Conservation (phyloP, 805 yeast genomes). For the Metschnikowia aberdeeniae region DNA sequence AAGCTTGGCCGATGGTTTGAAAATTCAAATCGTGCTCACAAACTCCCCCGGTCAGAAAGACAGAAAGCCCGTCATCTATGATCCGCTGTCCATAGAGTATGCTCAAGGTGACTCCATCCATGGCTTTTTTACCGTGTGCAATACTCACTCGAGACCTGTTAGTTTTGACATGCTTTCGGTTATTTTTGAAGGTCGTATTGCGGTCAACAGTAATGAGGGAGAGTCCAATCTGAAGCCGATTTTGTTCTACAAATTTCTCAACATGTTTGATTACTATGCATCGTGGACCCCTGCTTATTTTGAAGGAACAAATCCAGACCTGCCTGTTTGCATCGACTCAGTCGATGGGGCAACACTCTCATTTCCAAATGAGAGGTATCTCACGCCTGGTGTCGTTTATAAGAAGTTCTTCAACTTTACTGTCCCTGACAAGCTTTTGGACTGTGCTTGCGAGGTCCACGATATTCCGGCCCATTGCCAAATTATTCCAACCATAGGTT, state of each 20-base stretch:
- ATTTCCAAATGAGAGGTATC: constrained; percentile 23
- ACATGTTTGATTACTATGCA: constrained; percentile 29
- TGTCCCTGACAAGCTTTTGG: constrained; percentile 31
- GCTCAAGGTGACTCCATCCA: constrained; percentile 26
- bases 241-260: constrained; percentile 26
- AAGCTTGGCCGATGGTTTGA: constrained; percentile 17
- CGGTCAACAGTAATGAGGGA: constrained; percentile 19
- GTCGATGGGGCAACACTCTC: constrained; percentile 27
- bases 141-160: constrained; percentile 16
- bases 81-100: constrained; percentile 23
- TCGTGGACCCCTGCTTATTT: constrained; percentile 28
- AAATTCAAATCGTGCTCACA: constrained; percentile 20
- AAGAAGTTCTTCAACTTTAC: constrained; percentile 38
- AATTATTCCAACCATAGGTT: constrained; percentile 24
- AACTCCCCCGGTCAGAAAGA: constrained; percentile 16
- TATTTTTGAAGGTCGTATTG: constrained; percentile 25
- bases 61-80: constrained; percentile 15
- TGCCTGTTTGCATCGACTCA: constrained; percentile 22
- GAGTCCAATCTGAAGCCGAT: constrained; percentile 19
- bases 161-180: constrained; percentile 28
- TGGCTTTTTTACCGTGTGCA: constrained; percentile 23
- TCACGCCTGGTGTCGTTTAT: constrained; percentile 24
- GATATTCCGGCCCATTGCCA: constrained; percentile 22
- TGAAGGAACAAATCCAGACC: constrained; percentile 7
- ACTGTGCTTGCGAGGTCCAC: constrained; percentile 27